Base-by-base conservation (phyloP, 2,329 filamentous ascomycete species). In the Geosmithia putterillii region DNA sequence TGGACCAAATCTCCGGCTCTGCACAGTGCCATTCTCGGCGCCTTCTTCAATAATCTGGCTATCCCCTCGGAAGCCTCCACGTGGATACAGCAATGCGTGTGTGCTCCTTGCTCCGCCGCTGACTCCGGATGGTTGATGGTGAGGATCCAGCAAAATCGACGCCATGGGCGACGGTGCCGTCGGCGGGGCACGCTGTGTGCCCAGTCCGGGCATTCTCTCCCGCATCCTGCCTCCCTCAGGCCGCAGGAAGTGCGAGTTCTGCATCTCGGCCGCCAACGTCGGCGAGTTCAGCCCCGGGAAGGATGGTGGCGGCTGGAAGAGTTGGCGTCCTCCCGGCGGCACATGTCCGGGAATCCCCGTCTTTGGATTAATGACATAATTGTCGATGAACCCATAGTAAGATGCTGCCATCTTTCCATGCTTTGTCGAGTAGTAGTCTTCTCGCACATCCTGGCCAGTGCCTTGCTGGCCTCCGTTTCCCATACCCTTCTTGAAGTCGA, bases 331-430 rank as follows among this genome's bases (percentile, higher is more conserved):
- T 2, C 71, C 71, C 3, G 73, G 73, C 14, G 74, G 73, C 32
- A 80, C 63, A 43, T 77, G 71, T 18, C 77, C 76, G 7, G 76
- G 74, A 18, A 81, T 73, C 2, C 79, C 80, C 7, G 75, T 78
- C 58, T 79, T 81, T 3, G 81, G 79, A 52, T 86, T 86, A 41
- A 81, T 76, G 14, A 82, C 78, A 54, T 98, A 98, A 52, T 94
- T 89, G 56, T 95, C 88, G 46, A 95, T 69, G 59, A 98, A 98
- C 2, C 89, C 88, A 54, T 92, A 89, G 58, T 95, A 92, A 0
- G 90, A 96, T 15, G 88, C 86, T n/a, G 92, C 82, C 86, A 98
- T 95, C 66, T 98, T 98, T 48, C 89, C 86, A 55, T 98, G 89
- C 57, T 95, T 95, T 9, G 88, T 87, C 19, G 86, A 81, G 57